Evolutionary conservation across 805 yeast genomes (phyloP).

Genomic region (Dipodascus albidus): DNA sequence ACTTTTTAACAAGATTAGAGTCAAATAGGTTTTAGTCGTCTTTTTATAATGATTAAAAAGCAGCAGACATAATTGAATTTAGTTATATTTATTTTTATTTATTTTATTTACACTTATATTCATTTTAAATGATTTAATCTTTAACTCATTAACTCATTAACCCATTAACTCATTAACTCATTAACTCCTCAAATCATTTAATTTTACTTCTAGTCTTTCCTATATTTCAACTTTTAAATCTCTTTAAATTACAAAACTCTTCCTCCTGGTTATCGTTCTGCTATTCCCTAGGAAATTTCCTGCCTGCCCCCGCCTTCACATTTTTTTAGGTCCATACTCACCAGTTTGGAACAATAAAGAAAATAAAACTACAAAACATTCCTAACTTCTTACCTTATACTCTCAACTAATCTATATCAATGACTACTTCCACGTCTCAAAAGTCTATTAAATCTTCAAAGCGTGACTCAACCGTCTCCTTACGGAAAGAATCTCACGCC

Average conservation of each 20-base stretch:
- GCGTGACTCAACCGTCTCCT: neutral
- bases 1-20: too few species aligned
- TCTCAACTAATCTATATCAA: neutral
- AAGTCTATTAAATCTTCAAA: neutral
- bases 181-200: too few species aligned
- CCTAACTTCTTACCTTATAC: neutral
- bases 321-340: neutral
- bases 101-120: neutral
- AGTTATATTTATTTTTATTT: too few species aligned
- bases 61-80: neutral
- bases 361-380: neutral
- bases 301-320: conserved; percentile 1
- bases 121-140: too few species aligned
- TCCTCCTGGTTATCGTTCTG: neutral
- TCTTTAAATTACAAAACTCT: too few species aligned
- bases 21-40: too few species aligned
- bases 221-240: too few species aligned
- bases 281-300: too few species aligned
- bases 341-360: neutral
- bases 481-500: neutral
- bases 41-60: neutral
- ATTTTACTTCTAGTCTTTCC: too few species aligned
- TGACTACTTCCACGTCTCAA: neutral
- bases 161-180: too few species aligned
- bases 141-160: too few species aligned